Percentiles rank a stretch among this genome's conserved stretches.
These are phyloP conservation scores for Ophiocordyceps unilateralis DNA, from an alignment of 2,329 filamentous ascomycete species.

Conservation along the genomic window DNA sequence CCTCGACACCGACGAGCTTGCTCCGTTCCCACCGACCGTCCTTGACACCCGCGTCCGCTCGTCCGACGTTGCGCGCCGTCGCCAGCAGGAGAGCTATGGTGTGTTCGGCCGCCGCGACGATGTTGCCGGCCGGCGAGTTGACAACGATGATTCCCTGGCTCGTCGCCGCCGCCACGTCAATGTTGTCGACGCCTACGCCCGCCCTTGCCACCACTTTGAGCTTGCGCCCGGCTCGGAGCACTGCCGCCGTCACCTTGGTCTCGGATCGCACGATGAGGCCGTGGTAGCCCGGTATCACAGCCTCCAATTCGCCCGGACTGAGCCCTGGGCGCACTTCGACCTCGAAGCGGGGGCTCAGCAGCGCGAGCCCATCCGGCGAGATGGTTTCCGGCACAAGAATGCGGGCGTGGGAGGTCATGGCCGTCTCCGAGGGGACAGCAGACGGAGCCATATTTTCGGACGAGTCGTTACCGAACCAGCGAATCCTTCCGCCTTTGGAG, in stretches of 20 bases:
- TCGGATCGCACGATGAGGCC: conserved; percentile 67
- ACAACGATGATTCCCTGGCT: conserved; percentile 61
- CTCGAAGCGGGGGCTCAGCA: conserved; percentile 48
- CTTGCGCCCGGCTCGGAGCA: conserved; percentile 48
- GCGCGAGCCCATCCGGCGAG: conserved; percentile 57
- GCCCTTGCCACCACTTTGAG: conserved; percentile 66
- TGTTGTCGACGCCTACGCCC: conserved; percentile 71
- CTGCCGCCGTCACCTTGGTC: conserved; percentile 56
- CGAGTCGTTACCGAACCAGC: neutral
- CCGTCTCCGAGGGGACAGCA: conserved; percentile 5
- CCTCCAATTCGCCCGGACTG: conserved; percentile 41
- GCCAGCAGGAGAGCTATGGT: conserved; percentile 60
- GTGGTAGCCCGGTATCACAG: conserved; percentile 54
- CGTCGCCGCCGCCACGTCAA: conserved; percentile 58
- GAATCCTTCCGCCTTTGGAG: too few species aligned
- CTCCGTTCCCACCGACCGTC: conserved; percentile 59
- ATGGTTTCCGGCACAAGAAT: conserved; percentile 68
- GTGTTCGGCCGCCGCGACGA: conserved; percentile 64
- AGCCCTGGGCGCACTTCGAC: conserved; percentile 52
- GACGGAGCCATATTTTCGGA: conserved; percentile 10
- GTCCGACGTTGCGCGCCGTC: conserved; percentile 55
- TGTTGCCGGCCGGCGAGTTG: conserved; percentile 66
- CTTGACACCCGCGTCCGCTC: conserved; percentile 52
- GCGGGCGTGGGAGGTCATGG: conserved; percentile 12
- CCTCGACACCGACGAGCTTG: conserved; percentile 58